A percentile compares a stretch with the other conserved stretches of the same genome.
Conservation (phyloP, 78 protist genomes). For the Emiliania huxleyi region DNA sequence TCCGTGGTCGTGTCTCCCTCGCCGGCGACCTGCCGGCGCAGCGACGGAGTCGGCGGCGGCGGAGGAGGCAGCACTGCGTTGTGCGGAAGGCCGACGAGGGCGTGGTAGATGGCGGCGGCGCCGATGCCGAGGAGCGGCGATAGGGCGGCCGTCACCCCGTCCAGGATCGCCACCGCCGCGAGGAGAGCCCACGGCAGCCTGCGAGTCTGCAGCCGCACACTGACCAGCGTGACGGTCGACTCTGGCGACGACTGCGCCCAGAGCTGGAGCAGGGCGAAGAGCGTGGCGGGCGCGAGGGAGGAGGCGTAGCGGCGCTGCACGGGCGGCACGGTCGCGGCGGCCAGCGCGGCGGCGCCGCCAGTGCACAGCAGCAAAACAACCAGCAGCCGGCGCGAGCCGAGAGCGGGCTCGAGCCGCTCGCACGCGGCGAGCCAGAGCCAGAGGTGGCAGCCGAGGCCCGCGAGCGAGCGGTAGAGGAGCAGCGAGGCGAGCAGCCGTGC, state of each 20-base stretch:
- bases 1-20: too few species aligned
- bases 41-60: too few species aligned
- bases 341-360: background rate
- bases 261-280: background rate
- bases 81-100: background rate
- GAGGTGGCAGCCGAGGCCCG: background rate
- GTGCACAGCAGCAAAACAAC: background rate
- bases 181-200: background rate
- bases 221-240: background rate
- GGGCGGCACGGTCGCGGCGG: background rate
- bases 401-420: background rate
- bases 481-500: background rate
- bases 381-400: background rate
- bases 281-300: background rate
- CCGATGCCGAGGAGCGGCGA: background rate
- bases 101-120: background rate
- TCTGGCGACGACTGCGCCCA: background rate
- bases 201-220: too few species aligned
- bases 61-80: too few species aligned
- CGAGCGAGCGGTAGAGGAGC: background rate
- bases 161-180: background rate
- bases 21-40: too few species aligned
- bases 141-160: background rate
- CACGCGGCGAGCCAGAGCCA: background rate
- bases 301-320: background rate